phyloP scores from a whole-genome alignment of 1,284 basidiomycete species.

The Marasmius sp. region DNA sequence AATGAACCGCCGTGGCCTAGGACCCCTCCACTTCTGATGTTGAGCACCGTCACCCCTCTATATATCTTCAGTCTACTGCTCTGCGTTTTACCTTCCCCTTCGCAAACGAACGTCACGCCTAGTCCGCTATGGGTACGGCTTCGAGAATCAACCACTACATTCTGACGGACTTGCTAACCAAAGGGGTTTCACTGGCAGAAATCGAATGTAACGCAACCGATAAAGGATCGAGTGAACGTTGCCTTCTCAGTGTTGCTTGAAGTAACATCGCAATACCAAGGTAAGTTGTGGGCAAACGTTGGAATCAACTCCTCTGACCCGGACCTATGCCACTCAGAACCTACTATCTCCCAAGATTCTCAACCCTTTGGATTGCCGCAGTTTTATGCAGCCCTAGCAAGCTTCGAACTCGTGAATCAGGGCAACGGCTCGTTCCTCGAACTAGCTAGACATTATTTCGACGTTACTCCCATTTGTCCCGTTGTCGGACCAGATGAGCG shows the following conservation, averaged over 20 bases:
- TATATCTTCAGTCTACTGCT: too few species aligned
- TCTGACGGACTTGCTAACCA: background rate
- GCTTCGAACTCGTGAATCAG: background rate
- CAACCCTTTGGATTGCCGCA: background rate
- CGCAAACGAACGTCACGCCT: background rate
- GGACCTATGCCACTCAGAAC: background rate
- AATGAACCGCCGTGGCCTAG: too few species aligned
- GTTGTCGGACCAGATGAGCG: too few species aligned
- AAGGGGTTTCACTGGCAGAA: background rate
- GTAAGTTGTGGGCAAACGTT: background rate
- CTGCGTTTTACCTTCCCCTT: too few species aligned
- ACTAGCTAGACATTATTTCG: background rate
- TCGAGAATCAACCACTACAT: background rate
- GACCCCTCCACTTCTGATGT: too few species aligned
- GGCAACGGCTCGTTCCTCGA: background rate
- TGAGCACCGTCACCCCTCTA: too few species aligned
- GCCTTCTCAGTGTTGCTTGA: background rate
- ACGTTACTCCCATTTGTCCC: too few species aligned
- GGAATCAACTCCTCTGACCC: too few species aligned
- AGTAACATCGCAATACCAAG: background rate
- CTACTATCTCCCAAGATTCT: background rate
- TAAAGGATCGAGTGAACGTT: background rate
- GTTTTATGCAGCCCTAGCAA: background rate
- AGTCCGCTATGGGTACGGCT: background rate
- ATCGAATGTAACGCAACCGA: background rate